These are phyloP conservation scores for Salix koriyanagi DNA, from an alignment of 345 rosid species.

Conservation along the genomic window DNA sequence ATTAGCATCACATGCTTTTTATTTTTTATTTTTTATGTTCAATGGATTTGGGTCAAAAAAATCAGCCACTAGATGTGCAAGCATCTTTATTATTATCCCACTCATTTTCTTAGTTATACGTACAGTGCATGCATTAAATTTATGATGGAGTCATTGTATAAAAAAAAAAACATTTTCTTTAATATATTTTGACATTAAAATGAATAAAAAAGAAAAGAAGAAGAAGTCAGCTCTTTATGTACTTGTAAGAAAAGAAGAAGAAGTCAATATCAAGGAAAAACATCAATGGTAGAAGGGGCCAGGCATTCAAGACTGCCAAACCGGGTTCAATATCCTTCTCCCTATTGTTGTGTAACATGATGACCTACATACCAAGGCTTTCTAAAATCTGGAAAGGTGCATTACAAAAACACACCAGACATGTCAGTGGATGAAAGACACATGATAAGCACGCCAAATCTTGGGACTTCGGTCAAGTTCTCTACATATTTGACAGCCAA, in stretches of 20 bases:
- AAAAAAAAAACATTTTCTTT: neutral
- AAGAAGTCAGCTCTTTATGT: neutral
- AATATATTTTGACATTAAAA: neutral
- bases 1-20: neutral
- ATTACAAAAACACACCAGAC: neutral
- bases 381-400: too few species aligned
- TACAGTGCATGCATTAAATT: neutral
- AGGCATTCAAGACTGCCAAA: neutral
- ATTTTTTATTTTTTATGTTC: neutral
- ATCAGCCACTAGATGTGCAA: neutral
- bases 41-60: neutral
- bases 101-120: neutral
- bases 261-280: neutral
- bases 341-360: too few species aligned
- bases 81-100: neutral
- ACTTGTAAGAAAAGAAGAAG: neutral
- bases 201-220: neutral
- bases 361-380: too few species aligned
- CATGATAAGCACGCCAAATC: conserved; percentile 73
- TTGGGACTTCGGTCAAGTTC: conserved; percentile 71
- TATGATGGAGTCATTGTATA: neutral
- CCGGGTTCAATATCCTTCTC: too few species aligned
- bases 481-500: conserved; percentile 68
- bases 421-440: conserved; percentile 69
- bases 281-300: conserved; percentile 4